These are phyloP conservation scores for Thalassiosira hispida DNA, from an alignment of 352 stramenopile genomes.

Conservation along the genomic window DNA sequence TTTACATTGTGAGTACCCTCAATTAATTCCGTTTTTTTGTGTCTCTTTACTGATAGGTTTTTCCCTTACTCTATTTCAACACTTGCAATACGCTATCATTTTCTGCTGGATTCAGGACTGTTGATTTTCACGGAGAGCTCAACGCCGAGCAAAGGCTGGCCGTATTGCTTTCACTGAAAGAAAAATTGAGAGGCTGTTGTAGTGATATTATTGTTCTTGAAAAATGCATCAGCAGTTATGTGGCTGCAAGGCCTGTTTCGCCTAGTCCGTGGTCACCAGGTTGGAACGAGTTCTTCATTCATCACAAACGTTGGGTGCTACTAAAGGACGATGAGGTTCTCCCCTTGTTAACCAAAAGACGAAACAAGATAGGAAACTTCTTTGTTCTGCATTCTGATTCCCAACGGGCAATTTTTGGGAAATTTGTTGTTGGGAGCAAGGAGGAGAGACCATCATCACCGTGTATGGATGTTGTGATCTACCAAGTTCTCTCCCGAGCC, in stretches of 20 bases:
- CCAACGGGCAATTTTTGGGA: conserved; percentile 69
- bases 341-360: conserved; percentile 68
- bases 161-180: conserved; percentile 43
- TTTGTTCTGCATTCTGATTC: conserved; percentile 66
- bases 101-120: conserved; percentile 19
- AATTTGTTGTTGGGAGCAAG: conserved; percentile 61
- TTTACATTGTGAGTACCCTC: conserved; percentile 35
- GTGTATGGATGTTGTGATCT: conserved; percentile 42
- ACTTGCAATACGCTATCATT: background rate
- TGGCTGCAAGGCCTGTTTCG: conserved; percentile 37
- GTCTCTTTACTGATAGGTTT: too few species aligned
- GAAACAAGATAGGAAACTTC: conserved; percentile 73
- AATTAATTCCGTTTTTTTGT: background rate
- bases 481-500: conserved; percentile 52
- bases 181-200: conserved; percentile 23
- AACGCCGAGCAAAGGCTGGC: conserved; percentile 39
- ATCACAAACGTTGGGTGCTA: conserved; percentile 75
- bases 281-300: conserved; percentile 61
- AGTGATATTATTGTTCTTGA: conserved; percentile 47
- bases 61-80: background rate
- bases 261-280: conserved; percentile 26
- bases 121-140: conserved; percentile 65
- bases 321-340: conserved; percentile 77
- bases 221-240: conserved; percentile 45
- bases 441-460: conserved; percentile 17